phyloP scores from a whole-genome alignment of 1,284 basidiomycete species.

The Cryptococcus floricola region DNA sequence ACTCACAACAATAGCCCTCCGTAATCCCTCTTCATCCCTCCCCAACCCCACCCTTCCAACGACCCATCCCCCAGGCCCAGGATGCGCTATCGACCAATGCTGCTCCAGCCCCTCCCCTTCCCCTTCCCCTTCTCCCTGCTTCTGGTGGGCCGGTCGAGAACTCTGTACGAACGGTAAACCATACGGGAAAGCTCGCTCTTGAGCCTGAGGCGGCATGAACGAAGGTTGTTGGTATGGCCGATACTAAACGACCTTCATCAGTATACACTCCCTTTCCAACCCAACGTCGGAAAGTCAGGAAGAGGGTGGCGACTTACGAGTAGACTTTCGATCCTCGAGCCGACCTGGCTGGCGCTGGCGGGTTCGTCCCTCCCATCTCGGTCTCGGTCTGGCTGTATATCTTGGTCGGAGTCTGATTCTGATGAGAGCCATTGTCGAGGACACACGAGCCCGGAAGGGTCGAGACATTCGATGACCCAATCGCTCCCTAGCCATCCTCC shows the following conservation, averaged over 20 bases:
- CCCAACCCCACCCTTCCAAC: constrained; percentile 32
- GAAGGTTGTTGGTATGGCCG: constrained; percentile 1
- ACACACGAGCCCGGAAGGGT: constrained; percentile 1
- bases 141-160: not conserved
- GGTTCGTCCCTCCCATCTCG: constrained; percentile 2
- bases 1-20: constrained; percentile 15
- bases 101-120: constrained; percentile 18
- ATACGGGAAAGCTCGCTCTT: constrained; percentile 26
- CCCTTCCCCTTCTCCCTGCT: too few relatives aligned
- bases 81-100: constrained; percentile 34
- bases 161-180: constrained; percentile 25
- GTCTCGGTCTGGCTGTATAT: constrained; percentile 23
- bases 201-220: not conserved
- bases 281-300: too few relatives aligned
- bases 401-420: constrained; percentile 16
- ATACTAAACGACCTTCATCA: constrained; percentile 3
- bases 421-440: constrained; percentile 23
- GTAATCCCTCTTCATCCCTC: constrained; percentile 9
- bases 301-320: constrained; percentile 21
- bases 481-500: constrained; percentile 4
- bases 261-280: not conserved
- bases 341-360: constrained; percentile 15
- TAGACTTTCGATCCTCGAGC: constrained; percentile 31
- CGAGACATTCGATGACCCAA: constrained; percentile 24
- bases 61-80: constrained; percentile 37